Conservation (phyloP, 2,329 filamentous ascomycete genomes). For the Colletotrichum sp. region DNA sequence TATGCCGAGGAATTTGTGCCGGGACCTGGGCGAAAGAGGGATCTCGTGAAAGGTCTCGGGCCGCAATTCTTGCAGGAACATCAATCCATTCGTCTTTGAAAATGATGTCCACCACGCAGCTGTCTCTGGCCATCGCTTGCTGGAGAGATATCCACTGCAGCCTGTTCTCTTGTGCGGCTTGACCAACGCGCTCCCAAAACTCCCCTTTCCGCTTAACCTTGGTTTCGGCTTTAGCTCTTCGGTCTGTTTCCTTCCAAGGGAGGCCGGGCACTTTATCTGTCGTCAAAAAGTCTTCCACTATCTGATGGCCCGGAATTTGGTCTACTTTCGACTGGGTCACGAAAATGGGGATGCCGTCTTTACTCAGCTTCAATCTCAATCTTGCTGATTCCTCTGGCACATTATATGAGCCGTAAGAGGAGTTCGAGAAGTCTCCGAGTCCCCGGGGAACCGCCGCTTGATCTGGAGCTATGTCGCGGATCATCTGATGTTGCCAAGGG, state of each 20-base stretch:
- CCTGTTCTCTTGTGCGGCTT: not conserved
- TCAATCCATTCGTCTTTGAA: conserved; percentile 1
- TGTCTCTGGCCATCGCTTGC: conserved; percentile 8
- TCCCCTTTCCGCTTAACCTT: not conserved
- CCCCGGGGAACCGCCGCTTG: not conserved
- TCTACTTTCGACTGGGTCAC: not conserved
- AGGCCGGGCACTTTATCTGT: not conserved
- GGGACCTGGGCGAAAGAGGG: not conserved
- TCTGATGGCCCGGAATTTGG: not conserved
- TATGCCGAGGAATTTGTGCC: not conserved
- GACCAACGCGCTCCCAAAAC: conserved; percentile 4
- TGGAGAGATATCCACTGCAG: conserved; percentile 9
- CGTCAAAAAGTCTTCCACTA: conserved; percentile 12
- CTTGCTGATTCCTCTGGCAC: not conserved
- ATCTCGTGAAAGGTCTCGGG: not conserved
- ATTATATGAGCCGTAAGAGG: not conserved
- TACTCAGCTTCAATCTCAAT: conserved; percentile 1
- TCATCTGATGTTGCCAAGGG: not conserved
- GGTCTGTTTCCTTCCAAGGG: not conserved
- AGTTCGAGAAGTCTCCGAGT: not conserved
- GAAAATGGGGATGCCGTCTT: conserved; percentile 12
- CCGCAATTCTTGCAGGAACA: not conserved
- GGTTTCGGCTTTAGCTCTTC: not conserved
- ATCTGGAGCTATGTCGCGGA: not conserved
- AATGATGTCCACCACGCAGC: conserved; percentile 16